Conservation (phyloP, 2,329 filamentous ascomycete genomes). For the Coniochaeta sp. region DNA sequence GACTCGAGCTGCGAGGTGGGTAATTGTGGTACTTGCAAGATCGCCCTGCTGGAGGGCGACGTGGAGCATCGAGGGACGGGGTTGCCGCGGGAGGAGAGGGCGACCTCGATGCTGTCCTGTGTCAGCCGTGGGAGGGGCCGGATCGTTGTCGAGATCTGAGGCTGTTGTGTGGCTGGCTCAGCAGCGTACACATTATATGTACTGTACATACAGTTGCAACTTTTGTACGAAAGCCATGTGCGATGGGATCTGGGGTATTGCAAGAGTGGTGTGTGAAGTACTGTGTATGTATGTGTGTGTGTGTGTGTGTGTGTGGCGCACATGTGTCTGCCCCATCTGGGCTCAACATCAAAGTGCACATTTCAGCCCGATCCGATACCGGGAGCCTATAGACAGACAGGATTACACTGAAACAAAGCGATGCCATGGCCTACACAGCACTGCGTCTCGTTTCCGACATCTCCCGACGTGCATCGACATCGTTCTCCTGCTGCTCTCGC, state of each 20-base stretch:
- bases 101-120: conserved; percentile 38
- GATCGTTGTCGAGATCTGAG: conserved; percentile 40
- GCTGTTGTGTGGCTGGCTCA: not conserved
- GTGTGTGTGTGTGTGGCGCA: not conserved
- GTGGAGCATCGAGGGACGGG: conserved; percentile 44
- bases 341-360: not conserved
- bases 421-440: not conserved
- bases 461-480: not conserved
- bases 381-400: not conserved
- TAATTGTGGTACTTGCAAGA: conserved; percentile 46
- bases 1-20: conserved; percentile 46
- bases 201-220: no score
- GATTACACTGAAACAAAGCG: not conserved
- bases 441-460: not conserved
- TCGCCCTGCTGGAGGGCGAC: conserved; percentile 31
- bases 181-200: not conserved
- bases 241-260: not conserved
- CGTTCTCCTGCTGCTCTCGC: not conserved
- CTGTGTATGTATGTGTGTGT: not conserved
- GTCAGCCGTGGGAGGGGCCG: conserved; percentile 44
- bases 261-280: no score
- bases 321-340: not conserved
- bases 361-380: not conserved
- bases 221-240: no score
- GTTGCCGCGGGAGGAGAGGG: conserved; percentile 36